phyloP scores from a whole-genome alignment of 495 filamentous ascomycete species.

The Halenospora varia region DNA sequence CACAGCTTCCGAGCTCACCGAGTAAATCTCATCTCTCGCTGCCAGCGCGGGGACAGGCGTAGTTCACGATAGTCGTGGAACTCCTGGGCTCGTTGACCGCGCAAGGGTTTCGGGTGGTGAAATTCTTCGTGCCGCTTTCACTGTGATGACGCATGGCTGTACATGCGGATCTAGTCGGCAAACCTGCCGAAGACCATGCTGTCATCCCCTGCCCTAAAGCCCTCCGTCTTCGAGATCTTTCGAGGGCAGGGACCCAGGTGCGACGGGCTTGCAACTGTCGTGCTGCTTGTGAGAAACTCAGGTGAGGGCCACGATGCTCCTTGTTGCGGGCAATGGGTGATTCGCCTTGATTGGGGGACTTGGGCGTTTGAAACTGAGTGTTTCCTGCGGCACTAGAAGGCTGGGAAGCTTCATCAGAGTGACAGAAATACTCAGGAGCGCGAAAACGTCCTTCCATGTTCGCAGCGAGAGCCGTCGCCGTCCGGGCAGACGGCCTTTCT shows the following conservation, averaged over 20 bases:
- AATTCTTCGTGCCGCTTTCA: conserved; percentile 7
- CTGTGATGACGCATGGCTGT: background rate
- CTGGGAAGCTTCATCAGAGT: background rate
- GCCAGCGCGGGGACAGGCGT: background rate
- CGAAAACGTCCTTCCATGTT: background rate
- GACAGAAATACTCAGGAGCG: background rate
- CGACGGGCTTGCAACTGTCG: no score
- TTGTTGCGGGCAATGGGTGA: no score
- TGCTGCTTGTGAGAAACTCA: no score
- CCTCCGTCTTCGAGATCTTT: background rate
- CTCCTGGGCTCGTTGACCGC: background rate
- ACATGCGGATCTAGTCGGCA: conserved; percentile 9
- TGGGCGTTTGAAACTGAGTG: background rate
- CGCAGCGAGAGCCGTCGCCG: background rate
- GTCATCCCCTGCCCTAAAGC: background rate
- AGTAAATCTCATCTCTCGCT: background rate
- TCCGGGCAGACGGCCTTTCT: conserved; percentile 4
- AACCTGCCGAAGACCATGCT: background rate
- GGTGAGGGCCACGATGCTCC: no score
- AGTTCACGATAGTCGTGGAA: background rate
- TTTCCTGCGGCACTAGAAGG: background rate
- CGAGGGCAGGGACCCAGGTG: background rate
- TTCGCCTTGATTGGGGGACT: background rate
- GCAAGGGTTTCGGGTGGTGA: background rate
- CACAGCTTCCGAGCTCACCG: background rate